phyloP scores from a whole-genome alignment of 169 alveolate genomes.

The Plasmodium adleri region DNA sequence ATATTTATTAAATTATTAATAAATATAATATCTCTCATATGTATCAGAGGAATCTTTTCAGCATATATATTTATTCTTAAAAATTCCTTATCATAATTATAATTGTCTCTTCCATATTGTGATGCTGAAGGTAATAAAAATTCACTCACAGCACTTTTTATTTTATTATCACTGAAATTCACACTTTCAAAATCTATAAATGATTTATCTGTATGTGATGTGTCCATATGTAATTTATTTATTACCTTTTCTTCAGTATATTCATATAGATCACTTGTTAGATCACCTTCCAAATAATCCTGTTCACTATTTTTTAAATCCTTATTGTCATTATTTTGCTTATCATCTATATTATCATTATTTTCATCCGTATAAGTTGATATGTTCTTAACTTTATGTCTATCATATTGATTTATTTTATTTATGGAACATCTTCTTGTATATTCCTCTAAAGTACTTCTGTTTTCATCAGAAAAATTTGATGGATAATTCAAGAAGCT shows the following conservation, averaged over 20 bases:
- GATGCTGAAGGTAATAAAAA: conserved; percentile 69
- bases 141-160: conserved; percentile 30
- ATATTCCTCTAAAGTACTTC: conserved; percentile 21
- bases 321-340: too few relatives aligned
- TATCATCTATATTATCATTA: too few relatives aligned
- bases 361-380: too few relatives aligned
- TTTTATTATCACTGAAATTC: background rate
- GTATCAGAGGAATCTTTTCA: conserved; percentile 55
- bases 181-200: too few relatives aligned
- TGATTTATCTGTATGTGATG: too few relatives aligned
- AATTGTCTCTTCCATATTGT: conserved; percentile 59
- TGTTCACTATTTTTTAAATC: too few relatives aligned
- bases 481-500: conserved; percentile 17
- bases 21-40: conserved; percentile 62
- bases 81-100: conserved; percentile 34
- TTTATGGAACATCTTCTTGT: too few relatives aligned
- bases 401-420: too few relatives aligned
- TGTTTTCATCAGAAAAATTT: conserved; percentile 32
- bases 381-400: too few relatives aligned
- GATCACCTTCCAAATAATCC: too few relatives aligned
- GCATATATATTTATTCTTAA: conserved; percentile 71
- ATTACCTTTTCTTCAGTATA: background rate
- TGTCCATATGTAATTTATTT: background rate
- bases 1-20: conserved; percentile 55
- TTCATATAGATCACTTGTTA: too few relatives aligned